Evolutionary conservation across 176 grass and related monocot species (phyloP).

Genomic region (Miscanthus lutarioriparius): DNA sequence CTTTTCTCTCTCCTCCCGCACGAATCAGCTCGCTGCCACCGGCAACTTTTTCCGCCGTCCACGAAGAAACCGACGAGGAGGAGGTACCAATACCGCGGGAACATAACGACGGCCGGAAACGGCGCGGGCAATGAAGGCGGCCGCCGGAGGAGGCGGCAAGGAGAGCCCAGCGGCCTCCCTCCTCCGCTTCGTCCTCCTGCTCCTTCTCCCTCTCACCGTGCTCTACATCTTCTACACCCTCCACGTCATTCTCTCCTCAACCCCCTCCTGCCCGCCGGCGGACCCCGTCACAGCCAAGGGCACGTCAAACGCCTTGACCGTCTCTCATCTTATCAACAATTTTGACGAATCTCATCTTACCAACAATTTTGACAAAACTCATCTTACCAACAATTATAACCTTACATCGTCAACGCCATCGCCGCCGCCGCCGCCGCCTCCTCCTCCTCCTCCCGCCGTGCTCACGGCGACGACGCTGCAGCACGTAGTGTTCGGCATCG

Average conservation of each 20-base stretch:
- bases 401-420: background rate
- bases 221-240: constrained; percentile 83
- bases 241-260: constrained; percentile 63
- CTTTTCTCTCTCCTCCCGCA: background rate
- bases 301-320: background rate
- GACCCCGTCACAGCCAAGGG: background rate
- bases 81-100: background rate
- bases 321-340: constrained; percentile 24
- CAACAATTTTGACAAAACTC: constrained; percentile 19
- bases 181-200: constrained; percentile 59
- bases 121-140: constrained; percentile 44
- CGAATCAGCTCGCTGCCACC: background rate
- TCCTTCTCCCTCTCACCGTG: constrained; percentile 58
- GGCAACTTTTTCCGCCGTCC: background rate
- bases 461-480: constrained; percentile 65
- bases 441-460: constrained; percentile 14
- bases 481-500: constrained; percentile 97
- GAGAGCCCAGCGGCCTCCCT: constrained; percentile 42
- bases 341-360: too few species aligned
- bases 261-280: constrained; percentile 35
- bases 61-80: background rate
- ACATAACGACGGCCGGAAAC: constrained; percentile 11
- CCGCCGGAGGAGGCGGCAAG: constrained; percentile 40
- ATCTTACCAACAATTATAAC: constrained; percentile 5
- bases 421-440: background rate